Base-by-base conservation (phyloP, 2,329 filamentous ascomycete genomes). In the Monascus ruber region DNA sequence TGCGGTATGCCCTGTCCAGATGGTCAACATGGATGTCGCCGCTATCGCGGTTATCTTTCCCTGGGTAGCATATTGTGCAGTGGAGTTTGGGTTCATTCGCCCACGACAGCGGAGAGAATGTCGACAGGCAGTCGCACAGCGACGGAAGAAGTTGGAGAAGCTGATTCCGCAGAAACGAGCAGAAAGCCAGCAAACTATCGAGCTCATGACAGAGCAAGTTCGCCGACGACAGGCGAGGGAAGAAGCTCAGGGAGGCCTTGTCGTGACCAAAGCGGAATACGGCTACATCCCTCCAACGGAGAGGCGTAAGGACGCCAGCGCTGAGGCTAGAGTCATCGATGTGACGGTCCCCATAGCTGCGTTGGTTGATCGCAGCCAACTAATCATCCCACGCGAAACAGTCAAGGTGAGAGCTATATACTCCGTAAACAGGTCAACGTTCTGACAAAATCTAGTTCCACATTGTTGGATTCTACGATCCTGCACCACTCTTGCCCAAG, bases 291-390 rank as follows among this genome's bases (percentile, higher is more conserved):
- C 61, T 5, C 47, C 53, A 27, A 47, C 45, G 24, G 55, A 52
- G 42, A 55, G 53, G 34, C 39, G 41, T 6, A 49, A 49, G 26
- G 39, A 37, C 8, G 48, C 46, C 9, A 45, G 42, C 11, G 45
- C 40, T 6, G 53, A 58, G 26, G 42, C 48, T 17, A 51, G 56
- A 26, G 42, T 56, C 3, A 53, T 56, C 9, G 62, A 68, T 49
- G 65, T 67, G 26, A 66, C 64, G 2, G 57, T 66, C 27, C 60
- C 65, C 4, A 56, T 67, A n/a, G 65, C 64, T 39, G 61, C 61
- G n/a, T 49, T 65, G 38, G 65, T 68, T 8, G 61, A 66, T 34
- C 56, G 55, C 28, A 52, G 60, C 24, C 65, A 68, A 45, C 47
- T 68, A 37, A 48, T 56, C 31, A 60, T 68, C 26, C 43, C 59